Base-by-base conservation (phyloP, 306 rosid species). In the Alnus rubra region DNA sequence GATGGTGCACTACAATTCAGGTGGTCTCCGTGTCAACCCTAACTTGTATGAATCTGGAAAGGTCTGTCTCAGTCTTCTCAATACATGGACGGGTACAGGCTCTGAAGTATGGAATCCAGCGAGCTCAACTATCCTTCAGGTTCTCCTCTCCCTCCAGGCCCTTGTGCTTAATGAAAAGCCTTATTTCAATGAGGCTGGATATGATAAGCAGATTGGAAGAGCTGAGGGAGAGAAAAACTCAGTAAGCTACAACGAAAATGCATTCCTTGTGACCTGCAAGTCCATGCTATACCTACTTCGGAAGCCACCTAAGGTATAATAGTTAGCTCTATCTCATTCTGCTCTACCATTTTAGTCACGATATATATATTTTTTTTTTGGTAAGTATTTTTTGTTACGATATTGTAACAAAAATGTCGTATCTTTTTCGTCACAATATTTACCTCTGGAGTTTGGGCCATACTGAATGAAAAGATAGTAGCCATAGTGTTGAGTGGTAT, bases 211-310 rank as follows among this genome's bases (percentile, higher is more conserved):
- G 87, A 75, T 90, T 4, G 99, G 99, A 71, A 79, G 88, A 90
- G 91, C 93, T 16, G 97, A 96, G 82, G 99, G 97, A 83, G 98
- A 96, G 94, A 96, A 82, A 74, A 93, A 93, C 88, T 96, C 99
- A 0, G 88, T 87, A 19, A 86, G 98, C 89, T 96, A 93, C 84
- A 96, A 96, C 18, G 99, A 96, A 82, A 96, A 93, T 67, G 96
- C 98, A 53, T 93, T 85, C 84, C 99, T 96, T 15, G 86, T 87
- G 86, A 91, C 93, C 77, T 90, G 91, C 91, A 91, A 89, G 85
- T 88, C 98, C 76, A 96, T 96, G 92, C 33, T 93, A 58, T 90
- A 85, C 86, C 82, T 87, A 14, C 86, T 93, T 74, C 86, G 85
- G 39, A 91, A 83, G 73, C 94, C 96, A 5, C 98, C 98, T 15